phyloP scores from a whole-genome alignment of 352 stramenopile species.

The Phytophthora niederhauseri region DNA sequence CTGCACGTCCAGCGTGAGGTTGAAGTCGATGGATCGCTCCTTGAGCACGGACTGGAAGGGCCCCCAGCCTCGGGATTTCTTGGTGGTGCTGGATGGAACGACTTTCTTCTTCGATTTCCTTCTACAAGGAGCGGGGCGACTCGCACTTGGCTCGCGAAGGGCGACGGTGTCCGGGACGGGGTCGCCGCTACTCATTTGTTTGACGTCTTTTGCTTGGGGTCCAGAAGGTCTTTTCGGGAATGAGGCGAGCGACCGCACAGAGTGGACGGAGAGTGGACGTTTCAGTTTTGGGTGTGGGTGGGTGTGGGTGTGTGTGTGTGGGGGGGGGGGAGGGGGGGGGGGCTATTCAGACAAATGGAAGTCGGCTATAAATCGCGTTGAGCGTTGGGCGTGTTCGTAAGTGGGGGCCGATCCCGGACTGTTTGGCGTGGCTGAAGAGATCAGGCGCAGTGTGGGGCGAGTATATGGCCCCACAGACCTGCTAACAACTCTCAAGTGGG shows the following conservation, averaged over 20 bases:
- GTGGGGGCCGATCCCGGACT: no score
- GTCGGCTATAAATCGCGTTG: no score
- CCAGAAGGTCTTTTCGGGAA: neutral
- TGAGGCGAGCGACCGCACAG: neutral
- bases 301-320: no score
- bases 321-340: no score
- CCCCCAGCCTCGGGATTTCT: constrained; percentile 22
- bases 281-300: neutral
- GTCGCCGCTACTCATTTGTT: neutral
- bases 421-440: no score
- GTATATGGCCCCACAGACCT: no score
- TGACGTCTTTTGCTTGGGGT: neutral
- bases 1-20: constrained; percentile 52
- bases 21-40: constrained; percentile 49
- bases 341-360: neutral
- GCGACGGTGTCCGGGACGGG: neutral
- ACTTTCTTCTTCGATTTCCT: neutral
- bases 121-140: neutral
- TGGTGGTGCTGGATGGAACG: neutral
- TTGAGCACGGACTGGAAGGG: constrained; percentile 39
- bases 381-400: no score
- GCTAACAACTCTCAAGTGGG: no score
- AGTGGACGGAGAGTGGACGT: neutral
- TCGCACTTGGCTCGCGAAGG: neutral
- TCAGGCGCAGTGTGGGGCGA: no score